A percentile compares a stretch with the other conserved stretches of the same genome.
phyloP scores from a whole-genome alignment of 495 filamentous ascomycete species.

The Pyrenopolyporus hunteri region DNA sequence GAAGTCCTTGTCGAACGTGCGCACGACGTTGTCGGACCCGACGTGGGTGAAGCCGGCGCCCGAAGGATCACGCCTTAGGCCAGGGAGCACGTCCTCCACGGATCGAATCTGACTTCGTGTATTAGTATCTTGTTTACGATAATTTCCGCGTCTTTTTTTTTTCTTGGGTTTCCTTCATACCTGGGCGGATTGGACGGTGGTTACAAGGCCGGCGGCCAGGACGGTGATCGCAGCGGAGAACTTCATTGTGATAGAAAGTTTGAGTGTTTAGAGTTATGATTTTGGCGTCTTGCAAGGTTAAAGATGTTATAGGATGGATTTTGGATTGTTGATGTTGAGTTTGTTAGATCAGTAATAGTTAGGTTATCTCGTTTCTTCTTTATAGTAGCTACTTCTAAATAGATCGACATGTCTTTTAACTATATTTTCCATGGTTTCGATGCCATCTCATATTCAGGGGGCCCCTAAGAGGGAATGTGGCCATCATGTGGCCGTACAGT shows the following conservation, averaged over 20 bases:
- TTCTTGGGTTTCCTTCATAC: background rate
- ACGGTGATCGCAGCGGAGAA: slow-evolving; percentile 1
- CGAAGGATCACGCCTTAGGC: slow-evolving; percentile 18
- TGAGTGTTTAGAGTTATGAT: background rate
- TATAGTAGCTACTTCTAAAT: slow-evolving; percentile 4
- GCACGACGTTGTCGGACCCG: slow-evolving; percentile 31
- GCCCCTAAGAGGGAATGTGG: background rate
- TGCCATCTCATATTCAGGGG: background rate
- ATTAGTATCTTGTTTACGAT: slow-evolving; percentile 2
- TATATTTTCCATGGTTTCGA: background rate
- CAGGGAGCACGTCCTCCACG: slow-evolving; percentile 14
- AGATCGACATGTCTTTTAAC: slow-evolving; percentile 7
- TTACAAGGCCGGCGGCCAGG: slow-evolving; percentile 9
- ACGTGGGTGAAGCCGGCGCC: slow-evolving; percentile 31
- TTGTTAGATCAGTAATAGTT: background rate
- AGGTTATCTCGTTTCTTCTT: background rate
- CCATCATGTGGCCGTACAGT: slow-evolving; percentile 9
- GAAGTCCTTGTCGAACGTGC: slow-evolving; percentile 26
- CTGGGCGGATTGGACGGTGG: slow-evolving; percentile 19
- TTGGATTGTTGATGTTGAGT: background rate
- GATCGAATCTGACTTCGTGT: slow-evolving; percentile 4
- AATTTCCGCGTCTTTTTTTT: background rate
- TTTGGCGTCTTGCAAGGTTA: background rate
- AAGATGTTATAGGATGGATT: too few species aligned
- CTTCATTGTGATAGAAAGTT: slow-evolving; percentile 23